Base-by-base conservation (phyloP, 768 basidiomycete species). In the Pleurotus salmoneostramineus region DNA sequence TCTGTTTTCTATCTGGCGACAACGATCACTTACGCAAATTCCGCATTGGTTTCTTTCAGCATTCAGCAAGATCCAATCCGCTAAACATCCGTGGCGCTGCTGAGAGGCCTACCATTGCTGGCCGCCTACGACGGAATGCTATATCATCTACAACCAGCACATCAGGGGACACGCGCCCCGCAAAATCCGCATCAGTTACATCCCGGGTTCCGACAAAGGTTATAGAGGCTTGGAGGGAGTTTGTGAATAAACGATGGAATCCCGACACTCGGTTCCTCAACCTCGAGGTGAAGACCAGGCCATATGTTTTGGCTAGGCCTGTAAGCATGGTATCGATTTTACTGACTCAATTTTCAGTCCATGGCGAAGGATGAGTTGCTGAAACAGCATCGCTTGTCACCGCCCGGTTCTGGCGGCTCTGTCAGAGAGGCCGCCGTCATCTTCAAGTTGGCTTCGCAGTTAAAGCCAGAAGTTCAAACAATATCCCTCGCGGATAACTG, bases 401-500 rank as follows among this genome's bases (percentile, higher is more conserved):
- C 88, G 1, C 93, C 93, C 3, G 92, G 92, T 5, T 74, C 75
- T 27, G 83, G 87, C 7, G 84, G 89, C 34, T 77, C 82, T 27
- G 67, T 72, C 17, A 83, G 78, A 59, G 89, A 91, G 64, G 85
- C 89, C 0, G 83, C 88, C 4, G 93, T 95, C 7, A 85, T 98
- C 46, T 95, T 95, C 78, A 95, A 95, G 70, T 77, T 95, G 8
- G 92, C 94, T 0, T 79, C 83, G 15, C 81, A 88, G 63, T 82
- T 95, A 55, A 84, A 83, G 62, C 93, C 94, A 37, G 80, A 84
- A 57, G 81, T 89, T 40, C 81, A 87, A 68, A 94, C 95, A 0
- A 72, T 98, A 10, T 95, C 93, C 0, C 77, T 98, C 43, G 91
- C 93, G 42, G 85, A 90, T 68, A 86, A 87, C 61, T 81, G 91